phyloP scores from a whole-genome alignment of 306 rosid species.

The Citrullus mucosospermus region DNA sequence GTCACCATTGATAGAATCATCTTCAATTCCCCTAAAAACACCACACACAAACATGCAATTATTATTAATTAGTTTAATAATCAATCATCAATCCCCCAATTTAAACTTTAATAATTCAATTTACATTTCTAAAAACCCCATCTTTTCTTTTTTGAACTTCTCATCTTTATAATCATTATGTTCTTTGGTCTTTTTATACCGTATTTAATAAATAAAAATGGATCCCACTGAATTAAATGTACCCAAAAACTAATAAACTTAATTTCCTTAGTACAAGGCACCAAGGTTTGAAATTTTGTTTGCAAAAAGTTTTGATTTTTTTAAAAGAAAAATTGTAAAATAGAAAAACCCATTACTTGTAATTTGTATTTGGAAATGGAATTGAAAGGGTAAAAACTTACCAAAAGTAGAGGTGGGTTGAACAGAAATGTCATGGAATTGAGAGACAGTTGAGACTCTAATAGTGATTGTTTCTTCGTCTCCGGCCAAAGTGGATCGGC shows the following conservation, averaged over 20 bases:
- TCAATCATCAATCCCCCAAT: neutral
- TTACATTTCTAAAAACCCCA: neutral
- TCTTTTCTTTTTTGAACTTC: too few species aligned
- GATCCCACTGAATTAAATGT: too few species aligned
- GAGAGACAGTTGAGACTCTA: constrained; percentile 66
- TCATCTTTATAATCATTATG: too few species aligned
- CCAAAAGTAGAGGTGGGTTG: constrained; percentile 82
- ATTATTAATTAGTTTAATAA: neutral
- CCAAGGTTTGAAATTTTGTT: too few species aligned
- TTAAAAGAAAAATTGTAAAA: too few species aligned
- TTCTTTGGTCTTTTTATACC: too few species aligned
- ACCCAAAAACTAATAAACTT: too few species aligned
- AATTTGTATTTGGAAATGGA: neutral
- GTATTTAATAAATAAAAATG: too few species aligned
- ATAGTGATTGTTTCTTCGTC: constrained; percentile 47
- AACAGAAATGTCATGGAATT: constrained; percentile 65
- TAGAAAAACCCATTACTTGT: neutral
- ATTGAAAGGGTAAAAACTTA: neutral
- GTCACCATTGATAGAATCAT: constrained; percentile 57
- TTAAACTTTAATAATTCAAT: neutral
- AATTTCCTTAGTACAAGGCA: too few species aligned
- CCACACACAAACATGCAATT: neutral
- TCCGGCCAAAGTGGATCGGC: constrained; percentile 14
- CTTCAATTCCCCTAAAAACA: constrained; percentile 60
- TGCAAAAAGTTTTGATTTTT: too few species aligned